Percentiles rank a stretch among this genome's conserved stretches.
Conservation (phyloP, 441 rosid genomes). For the Arabidopsis hybrid region DNA sequence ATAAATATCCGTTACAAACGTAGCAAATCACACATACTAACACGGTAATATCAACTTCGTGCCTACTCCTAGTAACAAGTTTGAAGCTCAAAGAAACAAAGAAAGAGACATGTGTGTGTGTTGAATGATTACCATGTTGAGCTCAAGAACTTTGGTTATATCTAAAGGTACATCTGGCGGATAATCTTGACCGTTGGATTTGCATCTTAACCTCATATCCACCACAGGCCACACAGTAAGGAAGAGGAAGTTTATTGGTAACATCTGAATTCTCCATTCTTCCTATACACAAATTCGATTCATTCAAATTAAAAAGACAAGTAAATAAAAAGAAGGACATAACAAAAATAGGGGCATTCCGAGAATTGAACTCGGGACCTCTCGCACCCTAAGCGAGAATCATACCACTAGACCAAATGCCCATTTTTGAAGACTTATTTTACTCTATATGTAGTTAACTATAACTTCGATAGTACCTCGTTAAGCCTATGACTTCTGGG, state of each 20-base stretch:
- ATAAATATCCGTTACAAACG: background rate
- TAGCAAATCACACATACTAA: background rate
- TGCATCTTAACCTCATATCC: constrained; percentile 82
- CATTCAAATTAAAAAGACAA: background rate
- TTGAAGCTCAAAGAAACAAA: constrained; percentile 1
- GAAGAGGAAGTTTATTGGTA: constrained; percentile 79
- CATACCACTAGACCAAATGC: constrained; percentile 85
- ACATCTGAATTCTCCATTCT: constrained; percentile 90
- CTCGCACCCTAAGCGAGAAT: constrained; percentile 97
- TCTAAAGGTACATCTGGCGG: constrained; percentile 66
- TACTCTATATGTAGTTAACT: too few species aligned
- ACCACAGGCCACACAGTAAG: constrained; percentile 79
- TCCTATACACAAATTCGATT: constrained; percentile 53
- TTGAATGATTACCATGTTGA: constrained; percentile 60
- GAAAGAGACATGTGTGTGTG: background rate
- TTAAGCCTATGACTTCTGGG: constrained; percentile 66
- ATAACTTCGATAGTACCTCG: constrained; percentile 46
- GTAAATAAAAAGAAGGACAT: background rate
- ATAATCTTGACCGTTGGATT: constrained; percentile 70
- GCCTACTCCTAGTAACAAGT: background rate
- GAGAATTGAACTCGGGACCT: constrained; percentile 94
- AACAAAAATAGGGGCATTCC: constrained; percentile 46
- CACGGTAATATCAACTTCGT: background rate
- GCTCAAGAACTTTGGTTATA: constrained; percentile 76
- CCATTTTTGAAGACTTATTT: too few species aligned